Evolutionary conservation across 306 rosid genomes (phyloP).

Genomic region (Abrus pulchellus): DNA sequence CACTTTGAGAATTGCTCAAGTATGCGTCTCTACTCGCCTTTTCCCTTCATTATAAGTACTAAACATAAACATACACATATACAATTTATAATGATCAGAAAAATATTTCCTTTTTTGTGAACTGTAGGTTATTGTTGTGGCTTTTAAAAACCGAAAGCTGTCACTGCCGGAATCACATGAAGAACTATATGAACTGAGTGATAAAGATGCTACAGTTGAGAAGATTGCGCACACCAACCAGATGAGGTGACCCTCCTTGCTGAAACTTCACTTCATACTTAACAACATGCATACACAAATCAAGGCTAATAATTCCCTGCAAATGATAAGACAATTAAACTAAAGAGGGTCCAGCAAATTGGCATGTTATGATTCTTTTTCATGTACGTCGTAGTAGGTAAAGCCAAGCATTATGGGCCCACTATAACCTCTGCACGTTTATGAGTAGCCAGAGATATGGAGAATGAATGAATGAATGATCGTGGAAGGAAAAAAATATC

Average conservation of each 20-base stretch:
- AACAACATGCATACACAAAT: conserved; percentile 31
- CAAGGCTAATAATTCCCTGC: conserved; percentile 40
- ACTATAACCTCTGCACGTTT: conserved; percentile 44
- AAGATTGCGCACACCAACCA: conserved; percentile 73
- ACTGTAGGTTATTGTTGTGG: conserved; percentile 72
- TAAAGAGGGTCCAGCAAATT: conserved; percentile 46
- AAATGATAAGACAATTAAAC: conserved; percentile 41
- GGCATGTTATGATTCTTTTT: conserved; percentile 54
- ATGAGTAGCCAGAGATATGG: conserved; percentile 35
- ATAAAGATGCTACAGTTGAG: conserved; percentile 58
- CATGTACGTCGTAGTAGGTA: conserved; percentile 46
- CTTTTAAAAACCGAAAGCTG: conserved; percentile 68
- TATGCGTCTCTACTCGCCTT: conserved; percentile 6
- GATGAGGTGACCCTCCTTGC: conserved; percentile 63
- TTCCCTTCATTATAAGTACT: neutral
- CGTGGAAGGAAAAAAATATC: conserved; percentile 35
- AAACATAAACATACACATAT: neutral
- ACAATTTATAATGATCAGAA: neutral
- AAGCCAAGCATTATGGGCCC: conserved; percentile 51
- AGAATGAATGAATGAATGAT: conserved; percentile 35
- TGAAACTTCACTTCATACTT: conserved; percentile 24
- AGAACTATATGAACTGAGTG: conserved; percentile 70
- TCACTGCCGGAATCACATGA: conserved; percentile 56
- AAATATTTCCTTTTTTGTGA: conserved; percentile 1
- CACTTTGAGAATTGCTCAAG: conserved; percentile 65